Percentiles rank a stretch among this genome's conserved stretches.
Evolutionary conservation across 2,329 filamentous ascomycete species (phyloP).

Genomic region (Aspergillus pseudoglaucus): DNA sequence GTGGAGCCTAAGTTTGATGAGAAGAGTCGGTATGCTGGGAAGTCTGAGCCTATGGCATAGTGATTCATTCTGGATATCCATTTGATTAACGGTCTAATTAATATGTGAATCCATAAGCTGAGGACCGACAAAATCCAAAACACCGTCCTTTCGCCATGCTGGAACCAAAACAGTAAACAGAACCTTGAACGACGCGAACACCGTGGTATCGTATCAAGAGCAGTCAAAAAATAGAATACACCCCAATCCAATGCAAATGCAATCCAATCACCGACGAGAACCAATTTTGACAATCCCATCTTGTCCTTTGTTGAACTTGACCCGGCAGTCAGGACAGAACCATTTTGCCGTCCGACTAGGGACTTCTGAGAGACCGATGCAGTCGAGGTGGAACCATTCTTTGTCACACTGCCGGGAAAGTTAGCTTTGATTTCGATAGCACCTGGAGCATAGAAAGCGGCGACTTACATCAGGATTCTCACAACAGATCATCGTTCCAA

Average conservation of each 20-base stretch:
- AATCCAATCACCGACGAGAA: conserved; percentile 22
- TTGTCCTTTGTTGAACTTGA: conserved; percentile 40
- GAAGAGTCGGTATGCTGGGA: background rate
- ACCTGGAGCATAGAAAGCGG: conserved; percentile 2
- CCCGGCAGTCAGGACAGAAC: conserved; percentile 59
- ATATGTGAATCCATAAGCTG: background rate
- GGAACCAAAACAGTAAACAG: conserved; percentile 1
- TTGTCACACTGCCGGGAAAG: conserved; percentile 49
- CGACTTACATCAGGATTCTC: conserved; percentile 52
- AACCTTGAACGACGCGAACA: conserved; percentile 3
- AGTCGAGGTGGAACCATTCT: conserved; percentile 62
- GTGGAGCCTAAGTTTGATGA: conserved; percentile 1
- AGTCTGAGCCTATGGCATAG: background rate
- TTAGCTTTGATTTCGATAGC: conserved; percentile 8
- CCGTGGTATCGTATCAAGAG: conserved; percentile 9
- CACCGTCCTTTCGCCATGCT: conserved; percentile 8
- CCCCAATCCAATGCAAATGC: conserved; percentile 1
- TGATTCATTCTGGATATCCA: no score
- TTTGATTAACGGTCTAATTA: no score
- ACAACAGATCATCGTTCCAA: conserved; percentile 60
- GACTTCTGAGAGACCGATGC: conserved; percentile 52
- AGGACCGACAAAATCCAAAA: background rate
- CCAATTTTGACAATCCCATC: conserved; percentile 35
- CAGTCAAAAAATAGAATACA: conserved; percentile 2
- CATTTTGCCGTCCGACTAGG: conserved; percentile 57